phyloP scores from a whole-genome alignment of 2,329 filamentous ascomycete genomes.

The Diplodia corticola region DNA sequence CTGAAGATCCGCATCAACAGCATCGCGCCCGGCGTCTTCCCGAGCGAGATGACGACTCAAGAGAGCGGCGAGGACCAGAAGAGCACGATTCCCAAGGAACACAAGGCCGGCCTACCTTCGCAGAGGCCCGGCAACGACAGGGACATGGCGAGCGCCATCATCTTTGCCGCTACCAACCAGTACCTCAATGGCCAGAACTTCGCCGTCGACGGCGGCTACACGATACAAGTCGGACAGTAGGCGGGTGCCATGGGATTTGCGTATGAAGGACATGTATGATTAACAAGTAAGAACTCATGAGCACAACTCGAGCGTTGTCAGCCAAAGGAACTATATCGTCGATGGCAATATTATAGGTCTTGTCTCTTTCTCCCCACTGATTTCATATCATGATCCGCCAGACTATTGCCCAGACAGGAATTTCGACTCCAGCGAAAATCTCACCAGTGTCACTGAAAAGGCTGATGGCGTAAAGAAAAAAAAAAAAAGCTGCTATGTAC shows the following conservation, averaged over 20 bases:
- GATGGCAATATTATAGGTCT: too few relatives aligned
- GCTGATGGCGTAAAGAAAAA: too few relatives aligned
- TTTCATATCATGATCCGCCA: too few relatives aligned
- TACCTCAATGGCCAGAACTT: slow-evolving; percentile 52
- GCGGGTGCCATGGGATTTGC: not conserved
- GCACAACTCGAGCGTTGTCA: not conserved
- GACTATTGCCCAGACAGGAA: too few relatives aligned
- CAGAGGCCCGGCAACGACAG: slow-evolving; percentile 57
- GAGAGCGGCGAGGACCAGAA: slow-evolving; percentile 54
- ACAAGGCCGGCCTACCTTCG: slow-evolving; percentile 52
- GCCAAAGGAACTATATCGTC: too few relatives aligned
- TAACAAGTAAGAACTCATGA: not conserved
- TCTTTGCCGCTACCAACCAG: slow-evolving; percentile 54
- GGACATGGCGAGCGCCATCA: slow-evolving; percentile 59
- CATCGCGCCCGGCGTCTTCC: slow-evolving; percentile 60
- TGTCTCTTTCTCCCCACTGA: too few relatives aligned
- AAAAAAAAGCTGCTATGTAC: too few relatives aligned
- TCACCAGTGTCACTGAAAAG: too few relatives aligned
- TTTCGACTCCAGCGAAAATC: too few relatives aligned
- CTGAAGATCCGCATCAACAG: slow-evolving; percentile 59
- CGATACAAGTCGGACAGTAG: slow-evolving; percentile 38
- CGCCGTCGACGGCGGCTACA: slow-evolving; percentile 57
- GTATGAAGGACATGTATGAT: not conserved
- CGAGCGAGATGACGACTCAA: slow-evolving; percentile 58
- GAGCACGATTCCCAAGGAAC: slow-evolving; percentile 54